A percentile compares a stretch with the other conserved stretches of the same genome.
Conservation (phyloP, 345 rosid genomes). For the Garcia nutans region DNA sequence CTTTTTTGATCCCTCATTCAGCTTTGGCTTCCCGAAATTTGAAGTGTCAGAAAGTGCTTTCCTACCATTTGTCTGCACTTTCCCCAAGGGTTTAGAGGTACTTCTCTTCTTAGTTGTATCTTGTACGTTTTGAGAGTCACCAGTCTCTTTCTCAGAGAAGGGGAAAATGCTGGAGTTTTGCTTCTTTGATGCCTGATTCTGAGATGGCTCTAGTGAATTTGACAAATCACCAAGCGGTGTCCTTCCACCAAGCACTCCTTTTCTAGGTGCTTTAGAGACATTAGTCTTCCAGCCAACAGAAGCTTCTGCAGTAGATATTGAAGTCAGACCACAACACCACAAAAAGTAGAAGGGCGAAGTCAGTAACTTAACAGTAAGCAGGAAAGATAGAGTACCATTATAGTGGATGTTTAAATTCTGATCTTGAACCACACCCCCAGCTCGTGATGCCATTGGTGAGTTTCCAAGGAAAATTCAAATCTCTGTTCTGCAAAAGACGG, state of each 20-base stretch:
- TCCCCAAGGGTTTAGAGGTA: slow-evolving; percentile 31
- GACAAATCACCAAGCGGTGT: slow-evolving; percentile 67
- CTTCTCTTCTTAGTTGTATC: slow-evolving; percentile 38
- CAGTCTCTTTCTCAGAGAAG: slow-evolving; percentile 26
- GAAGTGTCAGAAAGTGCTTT: slow-evolving; percentile 62
- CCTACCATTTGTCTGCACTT: slow-evolving; percentile 31
- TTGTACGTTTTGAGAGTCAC: slow-evolving; percentile 17
- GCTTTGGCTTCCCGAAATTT: slow-evolving; percentile 37
- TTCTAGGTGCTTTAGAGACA: slow-evolving; percentile 32
- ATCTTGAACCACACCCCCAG: slow-evolving; percentile 38
- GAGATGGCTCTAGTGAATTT: slow-evolving; percentile 42
- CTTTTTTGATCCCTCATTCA: slow-evolving; percentile 40
- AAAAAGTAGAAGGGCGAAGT: background rate
- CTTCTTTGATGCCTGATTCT: slow-evolving; percentile 37
- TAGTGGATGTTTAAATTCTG: slow-evolving; percentile 36
- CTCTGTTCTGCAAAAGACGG: slow-evolving; percentile 15
- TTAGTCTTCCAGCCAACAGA: slow-evolving; percentile 37
- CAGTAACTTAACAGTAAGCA: background rate
- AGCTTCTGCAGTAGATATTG: slow-evolving; percentile 21
- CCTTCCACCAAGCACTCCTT: slow-evolving; percentile 46
- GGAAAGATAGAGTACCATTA: slow-evolving; percentile 20
- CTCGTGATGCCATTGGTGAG: slow-evolving; percentile 37
- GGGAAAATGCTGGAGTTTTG: slow-evolving; percentile 26
- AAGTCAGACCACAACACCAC: background rate
- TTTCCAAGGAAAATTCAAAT: background rate